phyloP scores from a whole-genome alignment of 805 yeast species.

The Alloascoidea africana region DNA sequence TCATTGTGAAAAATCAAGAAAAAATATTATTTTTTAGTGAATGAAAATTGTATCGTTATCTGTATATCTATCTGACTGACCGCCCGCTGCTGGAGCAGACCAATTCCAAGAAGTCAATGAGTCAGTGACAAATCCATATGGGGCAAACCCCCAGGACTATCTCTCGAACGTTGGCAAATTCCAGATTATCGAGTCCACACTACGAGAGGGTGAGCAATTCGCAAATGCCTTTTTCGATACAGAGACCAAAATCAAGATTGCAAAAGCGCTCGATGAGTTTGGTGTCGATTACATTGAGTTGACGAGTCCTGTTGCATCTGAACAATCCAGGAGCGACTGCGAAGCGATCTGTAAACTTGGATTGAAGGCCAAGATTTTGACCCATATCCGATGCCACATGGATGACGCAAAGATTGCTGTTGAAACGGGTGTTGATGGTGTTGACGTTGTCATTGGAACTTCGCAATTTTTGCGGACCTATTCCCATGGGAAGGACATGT shows the following conservation, averaged over 20 bases:
- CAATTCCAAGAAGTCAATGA: slow-evolving; percentile 27
- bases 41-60: no score
- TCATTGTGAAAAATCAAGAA: no score
- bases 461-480: slow-evolving; percentile 68
- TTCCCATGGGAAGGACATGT: slow-evolving; percentile 82
- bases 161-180: slow-evolving; percentile 61
- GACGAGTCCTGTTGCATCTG: slow-evolving; percentile 79
- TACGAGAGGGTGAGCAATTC: slow-evolving; percentile 83
- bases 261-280: slow-evolving; percentile 71
- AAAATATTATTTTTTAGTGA: no score
- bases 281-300: slow-evolving; percentile 81
- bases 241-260: slow-evolving; percentile 72
- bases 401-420: slow-evolving; percentile 82
- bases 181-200: slow-evolving; percentile 67
- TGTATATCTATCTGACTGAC: no score
- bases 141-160: slow-evolving; percentile 75
- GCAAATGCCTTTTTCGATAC: slow-evolving; percentile 74
- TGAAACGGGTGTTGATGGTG: slow-evolving; percentile 83
- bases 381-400: slow-evolving; percentile 82
- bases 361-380: slow-evolving; percentile 65
- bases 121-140: slow-evolving; percentile 48
- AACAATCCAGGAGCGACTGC: slow-evolving; percentile 64
- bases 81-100: no score
- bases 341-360: slow-evolving; percentile 80
- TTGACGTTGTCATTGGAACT: slow-evolving; percentile 78